Base-by-base conservation (phyloP, 2,329 filamentous ascomycete species). In the Penicillium sp. region DNA sequence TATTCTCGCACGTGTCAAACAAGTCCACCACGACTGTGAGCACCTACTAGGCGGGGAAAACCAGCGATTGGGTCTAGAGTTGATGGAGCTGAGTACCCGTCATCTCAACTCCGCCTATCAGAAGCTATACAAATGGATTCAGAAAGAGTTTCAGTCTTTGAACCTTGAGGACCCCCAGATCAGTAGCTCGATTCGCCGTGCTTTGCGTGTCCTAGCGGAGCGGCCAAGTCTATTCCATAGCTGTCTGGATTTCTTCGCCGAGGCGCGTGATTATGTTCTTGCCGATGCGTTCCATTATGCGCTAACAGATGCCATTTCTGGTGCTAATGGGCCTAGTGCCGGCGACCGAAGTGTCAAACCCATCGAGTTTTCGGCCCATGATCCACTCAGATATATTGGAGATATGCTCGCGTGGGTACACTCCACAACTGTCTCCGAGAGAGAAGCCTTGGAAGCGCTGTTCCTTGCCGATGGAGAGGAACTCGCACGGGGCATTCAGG, bases 321-420 rank as follows among this genome's bases (percentile, higher is more conserved):
- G 65, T 11, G n/a, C 51, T 5, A 52, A 50, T 45, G 62, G 60
- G 21, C 47, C 48, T 6, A 82, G 81, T 11, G 83, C 85, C 0
- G 80, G 83, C 45, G 84, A 90, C 60, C 77, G 79, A 24, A 83
- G 83, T 2, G 80, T 89, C 35, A 97, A 98, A 70, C 93, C 95
- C 0, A 99, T 99, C 62, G 93, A 99, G 71, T 85, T 98, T 66
- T 89, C 88, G 11, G 93, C 95, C 1, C 93, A 98, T 71, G 95
- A 99, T 69, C 88, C 91, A 1, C 78, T 98, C 26, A 87, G 95
- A 21, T 98, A 98, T 72, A 87, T 96, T 3, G 92, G 95, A 52
- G 95, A 99, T 71, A 99, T 99, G 93, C 83, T 99, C 14, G 95
- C 95, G 5, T 99, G 95, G 95, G 87, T 90, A 6, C 95, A 99